Evolutionary conservation across 2,329 filamentous ascomycete species (phyloP).

Genomic region (Cladosporium halotolerans): DNA sequence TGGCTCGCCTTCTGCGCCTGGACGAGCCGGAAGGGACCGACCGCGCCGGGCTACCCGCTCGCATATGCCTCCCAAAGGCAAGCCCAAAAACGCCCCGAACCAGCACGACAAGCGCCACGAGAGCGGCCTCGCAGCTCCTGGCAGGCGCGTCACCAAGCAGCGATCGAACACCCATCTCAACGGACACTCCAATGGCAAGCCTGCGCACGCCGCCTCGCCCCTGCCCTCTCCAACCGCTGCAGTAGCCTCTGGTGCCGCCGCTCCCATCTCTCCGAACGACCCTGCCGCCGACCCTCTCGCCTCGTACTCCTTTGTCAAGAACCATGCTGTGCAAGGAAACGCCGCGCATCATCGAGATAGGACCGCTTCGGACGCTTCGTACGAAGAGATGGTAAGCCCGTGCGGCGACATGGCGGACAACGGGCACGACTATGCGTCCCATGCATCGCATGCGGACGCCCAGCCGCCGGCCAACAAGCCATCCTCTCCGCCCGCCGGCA

Average conservation of each 20-base stretch:
- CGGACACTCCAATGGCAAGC: constrained; percentile 37
- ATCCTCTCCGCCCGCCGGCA: constrained; percentile 61
- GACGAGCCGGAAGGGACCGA: constrained; percentile 26
- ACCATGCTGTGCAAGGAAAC: constrained; percentile 15
- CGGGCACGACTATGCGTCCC: constrained; percentile 31
- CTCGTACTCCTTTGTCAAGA: constrained; percentile 7
- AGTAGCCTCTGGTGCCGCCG: background rate
- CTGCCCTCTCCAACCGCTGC: constrained; percentile 27
- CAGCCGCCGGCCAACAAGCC: constrained; percentile 44
- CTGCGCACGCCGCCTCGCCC: constrained; percentile 30
- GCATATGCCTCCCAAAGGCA: constrained; percentile 44
- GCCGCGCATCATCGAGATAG: constrained; percentile 28
- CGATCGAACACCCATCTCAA: constrained; percentile 42
- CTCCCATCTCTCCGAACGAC: constrained; percentile 5
- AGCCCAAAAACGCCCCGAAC: constrained; percentile 38
- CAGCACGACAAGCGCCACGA: constrained; percentile 62
- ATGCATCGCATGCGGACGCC: constrained; percentile 9
- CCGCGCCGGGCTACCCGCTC: constrained; percentile 7
- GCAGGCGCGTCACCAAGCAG: constrained; percentile 56
- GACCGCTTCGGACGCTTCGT: constrained; percentile 38
- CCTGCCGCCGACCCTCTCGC: constrained; percentile 13
- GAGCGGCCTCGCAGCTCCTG: constrained; percentile 76
- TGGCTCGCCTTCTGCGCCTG: constrained; percentile 25
- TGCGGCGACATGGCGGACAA: constrained; percentile 26
- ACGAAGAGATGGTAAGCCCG: constrained; percentile 30